Percentiles rank a stretch among this genome's conserved stretches.
Conservation (phyloP, 2,329 filamentous ascomycete genomes). For the Xylaria sp. region DNA sequence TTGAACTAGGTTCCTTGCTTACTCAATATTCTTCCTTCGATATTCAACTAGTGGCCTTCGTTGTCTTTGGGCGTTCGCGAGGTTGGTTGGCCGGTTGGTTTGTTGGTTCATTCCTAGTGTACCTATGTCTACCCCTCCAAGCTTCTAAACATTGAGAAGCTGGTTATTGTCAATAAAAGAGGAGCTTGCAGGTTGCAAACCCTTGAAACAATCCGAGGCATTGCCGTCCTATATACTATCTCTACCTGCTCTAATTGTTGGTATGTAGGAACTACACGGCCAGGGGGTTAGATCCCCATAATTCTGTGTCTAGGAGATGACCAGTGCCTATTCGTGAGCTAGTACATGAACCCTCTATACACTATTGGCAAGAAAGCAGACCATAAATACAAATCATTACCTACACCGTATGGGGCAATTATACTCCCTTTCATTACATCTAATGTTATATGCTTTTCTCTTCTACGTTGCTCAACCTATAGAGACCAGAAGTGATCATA, state of each 20-base stretch:
- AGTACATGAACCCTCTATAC: not conserved
- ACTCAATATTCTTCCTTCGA: constrained; percentile 11
- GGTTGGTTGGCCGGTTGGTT: constrained; percentile 1
- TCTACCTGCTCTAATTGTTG: not conserved
- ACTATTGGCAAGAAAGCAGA: not conserved
- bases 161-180: constrained; percentile 23
- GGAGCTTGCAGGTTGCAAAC: constrained; percentile 15
- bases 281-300: not conserved
- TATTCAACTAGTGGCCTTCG: constrained; percentile 15
- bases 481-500: not conserved
- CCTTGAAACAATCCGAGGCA: not conserved
- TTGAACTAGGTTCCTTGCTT: constrained; percentile 16
- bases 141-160: not conserved
- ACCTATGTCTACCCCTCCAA: constrained; percentile 23
- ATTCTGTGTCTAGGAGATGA: not conserved
- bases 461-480: not conserved
- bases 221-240: not conserved
- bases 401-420: not conserved
- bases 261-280: too few species aligned
- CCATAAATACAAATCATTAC: not conserved
- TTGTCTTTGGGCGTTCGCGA: constrained; percentile 23
- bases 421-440: too few species aligned
- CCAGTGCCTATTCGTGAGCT: not conserved
- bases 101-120: constrained; percentile 12
- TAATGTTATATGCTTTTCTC: not conserved